Evolutionary conservation across 2,329 filamentous ascomycete species (phyloP).

Genomic region (Fusarium algeriense): DNA sequence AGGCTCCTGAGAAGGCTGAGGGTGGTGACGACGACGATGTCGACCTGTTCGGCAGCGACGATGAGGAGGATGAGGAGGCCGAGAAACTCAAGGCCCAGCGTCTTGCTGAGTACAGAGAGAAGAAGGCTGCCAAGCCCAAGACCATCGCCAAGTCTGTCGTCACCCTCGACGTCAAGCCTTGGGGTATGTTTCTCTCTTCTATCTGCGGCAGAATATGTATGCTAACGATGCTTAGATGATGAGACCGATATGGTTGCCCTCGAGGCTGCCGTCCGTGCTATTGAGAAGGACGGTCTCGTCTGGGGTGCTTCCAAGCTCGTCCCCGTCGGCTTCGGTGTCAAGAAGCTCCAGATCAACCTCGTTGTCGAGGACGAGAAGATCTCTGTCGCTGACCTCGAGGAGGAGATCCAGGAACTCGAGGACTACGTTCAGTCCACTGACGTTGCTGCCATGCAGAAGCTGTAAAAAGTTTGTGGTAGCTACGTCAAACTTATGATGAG

Average conservation of each 20-base stretch:
- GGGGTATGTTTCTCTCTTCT: conserved; percentile 75
- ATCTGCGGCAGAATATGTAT: background rate
- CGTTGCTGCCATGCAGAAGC: conserved; percentile 90
- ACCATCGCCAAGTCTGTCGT: conserved; percentile 94
- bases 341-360: conserved; percentile 99
- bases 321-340: conserved; percentile 95
- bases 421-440: conserved; percentile 97
- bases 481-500: conserved; percentile 48
- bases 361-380: conserved; percentile 98
- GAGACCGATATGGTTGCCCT: conserved; percentile 92
- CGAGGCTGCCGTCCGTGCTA: conserved; percentile 82
- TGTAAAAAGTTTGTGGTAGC: conserved; percentile 67
- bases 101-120: conserved; percentile 92
- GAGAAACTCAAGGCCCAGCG: conserved; percentile 68
- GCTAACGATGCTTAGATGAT: conserved; percentile 71
- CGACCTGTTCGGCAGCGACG: conserved; percentile 93
- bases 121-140: conserved; percentile 96
- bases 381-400: conserved; percentile 86
- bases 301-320: conserved; percentile 95
- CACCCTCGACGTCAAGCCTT: conserved; percentile 97
- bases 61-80: conserved; percentile 92
- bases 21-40: conserved; percentile 74
- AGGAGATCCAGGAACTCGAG: conserved; percentile 84
- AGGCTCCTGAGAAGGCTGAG: conserved; percentile 64
- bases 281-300: conserved; percentile 93